Conservation (phyloP, 179 eudicot species). For the Kewa caespitosa region DNA sequence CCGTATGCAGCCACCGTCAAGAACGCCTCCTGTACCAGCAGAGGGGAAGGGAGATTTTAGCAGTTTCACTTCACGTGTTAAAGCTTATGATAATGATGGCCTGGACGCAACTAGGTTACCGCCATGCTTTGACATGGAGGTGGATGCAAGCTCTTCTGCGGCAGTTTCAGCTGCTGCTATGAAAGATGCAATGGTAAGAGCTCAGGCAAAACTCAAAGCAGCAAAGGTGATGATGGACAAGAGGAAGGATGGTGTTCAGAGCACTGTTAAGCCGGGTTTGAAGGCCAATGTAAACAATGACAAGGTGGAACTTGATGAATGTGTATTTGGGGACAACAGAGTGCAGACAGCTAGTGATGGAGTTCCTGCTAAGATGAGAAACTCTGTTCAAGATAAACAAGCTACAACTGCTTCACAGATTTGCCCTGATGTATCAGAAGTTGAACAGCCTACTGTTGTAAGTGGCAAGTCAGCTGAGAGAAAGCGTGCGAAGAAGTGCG, state of each 20-base stretch:
- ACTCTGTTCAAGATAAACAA: conserved; percentile 36
- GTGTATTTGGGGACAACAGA: conserved; percentile 32
- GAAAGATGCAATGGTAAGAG: conserved; percentile 67
- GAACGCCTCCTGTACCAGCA: conserved; percentile 52
- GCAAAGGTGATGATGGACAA: conserved; percentile 57
- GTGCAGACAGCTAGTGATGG: conserved; percentile 26
- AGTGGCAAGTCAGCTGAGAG: conserved; percentile 32
- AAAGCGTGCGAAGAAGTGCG: conserved; percentile 30
- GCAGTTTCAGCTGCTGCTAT: conserved; percentile 67
- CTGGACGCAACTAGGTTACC: conserved; percentile 42
- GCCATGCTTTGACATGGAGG: conserved; percentile 66
- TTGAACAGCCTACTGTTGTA: conserved; percentile 25
- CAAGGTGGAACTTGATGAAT: conserved; percentile 19
- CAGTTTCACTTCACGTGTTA: conserved; percentile 32
- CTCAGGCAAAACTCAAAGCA: conserved; percentile 58
- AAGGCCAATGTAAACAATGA: conserved; percentile 32
- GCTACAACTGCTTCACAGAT: conserved; percentile 25
- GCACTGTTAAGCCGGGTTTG: conserved; percentile 25
- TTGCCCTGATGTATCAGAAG: conserved; percentile 27
- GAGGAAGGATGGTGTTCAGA: conserved; percentile 46
- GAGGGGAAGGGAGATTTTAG: conserved; percentile 33
- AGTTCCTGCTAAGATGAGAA: conserved; percentile 27
- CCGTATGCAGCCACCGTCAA: conserved; percentile 57
- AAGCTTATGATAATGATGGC: conserved; percentile 41
- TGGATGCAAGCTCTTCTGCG: conserved; percentile 63